Conservation (phyloP, 306 rosid species). For the Gleditsia sinensis region DNA sequence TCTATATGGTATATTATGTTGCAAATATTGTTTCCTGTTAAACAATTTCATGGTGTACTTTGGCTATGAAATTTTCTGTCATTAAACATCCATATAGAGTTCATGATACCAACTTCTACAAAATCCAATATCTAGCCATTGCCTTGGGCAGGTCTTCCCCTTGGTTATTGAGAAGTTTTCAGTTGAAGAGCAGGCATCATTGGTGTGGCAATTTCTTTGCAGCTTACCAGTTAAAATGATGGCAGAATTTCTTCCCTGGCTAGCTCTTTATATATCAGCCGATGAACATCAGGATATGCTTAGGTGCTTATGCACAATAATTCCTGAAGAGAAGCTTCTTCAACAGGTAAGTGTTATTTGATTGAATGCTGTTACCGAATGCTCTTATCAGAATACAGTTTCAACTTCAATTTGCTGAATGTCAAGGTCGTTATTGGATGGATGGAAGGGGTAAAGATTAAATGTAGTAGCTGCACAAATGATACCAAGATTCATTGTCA, state of each 20-base stretch:
- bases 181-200: slow-evolving; percentile 39
- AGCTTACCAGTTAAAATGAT: slow-evolving; percentile 42
- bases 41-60: neutral
- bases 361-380: neutral
- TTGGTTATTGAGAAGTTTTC: slow-evolving; percentile 42
- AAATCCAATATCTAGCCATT: slow-evolving; percentile 5
- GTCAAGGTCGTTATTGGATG: slow-evolving; percentile 40
- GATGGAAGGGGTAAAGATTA: slow-evolving; percentile 35
- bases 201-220: slow-evolving; percentile 44
- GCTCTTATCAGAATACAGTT: neutral
- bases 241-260: slow-evolving; percentile 43
- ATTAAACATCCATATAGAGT: neutral
- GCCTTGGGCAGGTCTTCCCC: slow-evolving; percentile 40
- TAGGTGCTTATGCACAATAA: slow-evolving; percentile 32
- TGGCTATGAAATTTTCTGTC: neutral
- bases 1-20: neutral
- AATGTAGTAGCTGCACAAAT: slow-evolving; percentile 17
- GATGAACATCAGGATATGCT: slow-evolving; percentile 34
- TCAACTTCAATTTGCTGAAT: slow-evolving; percentile 25
- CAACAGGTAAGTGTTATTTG: slow-evolving; percentile 27
- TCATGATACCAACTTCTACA: neutral
- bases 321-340: slow-evolving; percentile 42
- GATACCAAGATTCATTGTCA: slow-evolving; percentile 28
- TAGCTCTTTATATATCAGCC: slow-evolving; percentile 23
- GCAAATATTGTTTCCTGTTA: neutral